Base-by-base conservation (phyloP, 2,329 filamentous ascomycete genomes). In the Sporothrix humicola region DNA sequence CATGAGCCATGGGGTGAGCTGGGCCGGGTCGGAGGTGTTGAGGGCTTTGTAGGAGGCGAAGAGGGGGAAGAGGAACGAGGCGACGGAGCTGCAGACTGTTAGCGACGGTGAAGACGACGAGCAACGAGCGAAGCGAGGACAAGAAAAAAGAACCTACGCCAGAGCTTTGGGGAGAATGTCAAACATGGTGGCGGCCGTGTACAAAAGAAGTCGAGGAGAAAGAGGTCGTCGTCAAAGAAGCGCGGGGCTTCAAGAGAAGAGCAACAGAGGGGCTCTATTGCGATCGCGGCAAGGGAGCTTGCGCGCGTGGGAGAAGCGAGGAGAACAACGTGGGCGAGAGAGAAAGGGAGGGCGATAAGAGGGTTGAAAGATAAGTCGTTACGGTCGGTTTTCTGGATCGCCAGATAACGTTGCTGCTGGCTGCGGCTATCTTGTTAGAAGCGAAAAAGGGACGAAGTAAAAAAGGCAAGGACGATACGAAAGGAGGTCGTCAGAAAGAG, bases 31-130 rank as follows among this genome's bases (percentile, higher is more conserved):
- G 71, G 92, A 92, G 17, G 94, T 95, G 84, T 96, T 95, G 80
- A 99, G 92, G 68, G 96, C 95, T 86, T 98, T 98, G 88, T 98
- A 98, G 76, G 95, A 97, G 77, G 95, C 95, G 84, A 97, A 98
- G 76, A 98, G 90, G 70, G 96, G 96, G 81, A 98, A 97, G 80
- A 98, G 90, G 80, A 97, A 94, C 73, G 95, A 97, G 74, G 93
- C 91, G 81, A 95, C 83, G 76, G 93, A 95, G 81, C 94, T 97
- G 81, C 31, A 37, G 31, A 37, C 31, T 37, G 31, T 37, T 37
- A 37, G 31, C 7, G 31, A 37, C 31, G 31, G 31, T 7, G 31
- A 37, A 5, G 31, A 7, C 31, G 31, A 37, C 31, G 31, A 42
- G 23, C 37, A 50, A 10, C 26, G 3, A 9, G 7, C 52, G 46